A percentile compares a stretch with the other conserved stretches of the same genome.
Conservation (phyloP, 176 grass and related monocot genomes). For the Ananas comosus region DNA sequence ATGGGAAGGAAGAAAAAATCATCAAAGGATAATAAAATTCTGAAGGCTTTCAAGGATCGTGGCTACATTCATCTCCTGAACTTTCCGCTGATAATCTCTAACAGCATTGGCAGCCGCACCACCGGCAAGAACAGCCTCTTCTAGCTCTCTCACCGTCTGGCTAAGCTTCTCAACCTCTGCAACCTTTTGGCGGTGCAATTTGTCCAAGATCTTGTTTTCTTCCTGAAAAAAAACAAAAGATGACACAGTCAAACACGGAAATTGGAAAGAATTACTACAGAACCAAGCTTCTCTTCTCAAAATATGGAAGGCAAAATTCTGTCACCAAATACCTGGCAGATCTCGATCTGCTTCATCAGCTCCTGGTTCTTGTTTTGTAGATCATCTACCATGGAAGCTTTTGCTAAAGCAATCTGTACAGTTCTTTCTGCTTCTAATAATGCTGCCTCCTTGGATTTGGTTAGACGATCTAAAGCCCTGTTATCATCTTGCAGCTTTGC, state of each 20-base stretch:
- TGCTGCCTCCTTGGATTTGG: conserved; percentile 93
- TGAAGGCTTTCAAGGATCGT: conserved; percentile 7
- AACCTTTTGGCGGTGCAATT: conserved; percentile 93
- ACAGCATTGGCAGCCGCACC: conserved; percentile 88
- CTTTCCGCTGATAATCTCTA: conserved; percentile 93
- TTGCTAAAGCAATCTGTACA: conserved; percentile 78
- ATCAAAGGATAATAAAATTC: conserved; percentile 8
- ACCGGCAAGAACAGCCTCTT: conserved; percentile 82
- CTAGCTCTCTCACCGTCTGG: conserved; percentile 84
- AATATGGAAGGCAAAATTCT: conserved; percentile 10
- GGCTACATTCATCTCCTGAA: conserved; percentile 96
- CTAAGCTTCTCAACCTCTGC: conserved; percentile 95
- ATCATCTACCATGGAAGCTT: conserved; percentile 96
- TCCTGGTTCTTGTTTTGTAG: conserved; percentile 99
- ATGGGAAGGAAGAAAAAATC: neutral
- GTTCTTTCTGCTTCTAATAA: conserved; percentile 89
- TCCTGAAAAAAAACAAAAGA: conserved; percentile 43
- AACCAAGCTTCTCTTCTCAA: neutral
- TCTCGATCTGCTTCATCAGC: conserved; percentile 97
- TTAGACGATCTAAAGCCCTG: conserved; percentile 88
- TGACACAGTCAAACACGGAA: neutral
- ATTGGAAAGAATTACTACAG: neutral
- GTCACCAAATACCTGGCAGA: conserved; percentile 63
- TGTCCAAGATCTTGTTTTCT: conserved; percentile 98
- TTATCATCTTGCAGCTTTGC: conserved; percentile 89